A percentile compares a stretch with the other conserved stretches of the same genome.
Evolutionary conservation across 768 basidiomycete genomes (phyloP).

Genomic region (Trametes cingulata): DNA sequence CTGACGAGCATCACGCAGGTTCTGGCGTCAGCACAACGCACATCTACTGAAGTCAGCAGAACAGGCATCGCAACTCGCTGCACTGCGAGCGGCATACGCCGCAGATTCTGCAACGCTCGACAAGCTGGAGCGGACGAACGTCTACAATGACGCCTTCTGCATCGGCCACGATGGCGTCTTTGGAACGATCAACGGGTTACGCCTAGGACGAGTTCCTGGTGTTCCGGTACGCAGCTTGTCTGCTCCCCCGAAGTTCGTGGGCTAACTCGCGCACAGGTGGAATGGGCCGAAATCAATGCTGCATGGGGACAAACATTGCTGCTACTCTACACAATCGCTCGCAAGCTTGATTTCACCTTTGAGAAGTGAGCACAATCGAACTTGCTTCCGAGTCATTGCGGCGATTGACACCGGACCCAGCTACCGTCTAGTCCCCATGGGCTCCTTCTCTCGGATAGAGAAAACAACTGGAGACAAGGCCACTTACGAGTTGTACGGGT

Average conservation of each 20-base stretch:
- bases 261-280: constrained; percentile 55
- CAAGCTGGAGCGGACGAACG: constrained; percentile 87
- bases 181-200: constrained; percentile 96
- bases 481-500: constrained; percentile 90
- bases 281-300: constrained; percentile 98
- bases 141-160: constrained; percentile 94
- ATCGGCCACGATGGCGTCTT: constrained; percentile 94
- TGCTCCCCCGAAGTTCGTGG: neutral
- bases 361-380: constrained; percentile 58
- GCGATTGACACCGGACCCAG: constrained; percentile 40
- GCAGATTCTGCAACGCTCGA: constrained; percentile 76
- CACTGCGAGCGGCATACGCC: constrained; percentile 75
- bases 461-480: constrained; percentile 78
- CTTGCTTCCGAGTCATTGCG: constrained; percentile 2
- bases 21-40: constrained; percentile 80
- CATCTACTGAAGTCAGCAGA: constrained; percentile 65
- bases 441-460: constrained; percentile 93
- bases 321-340: constrained; percentile 85
- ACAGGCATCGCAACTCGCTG: constrained; percentile 68
- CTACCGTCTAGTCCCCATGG: constrained; percentile 90
- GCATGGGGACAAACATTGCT: constrained; percentile 98
- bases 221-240: constrained; percentile 59
- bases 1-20: constrained; percentile 45
- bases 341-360: constrained; percentile 89
- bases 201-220: constrained; percentile 84